Conservation (phyloP, 1,139 yeast species). For the Yamadazyma jaroonii region DNA sequence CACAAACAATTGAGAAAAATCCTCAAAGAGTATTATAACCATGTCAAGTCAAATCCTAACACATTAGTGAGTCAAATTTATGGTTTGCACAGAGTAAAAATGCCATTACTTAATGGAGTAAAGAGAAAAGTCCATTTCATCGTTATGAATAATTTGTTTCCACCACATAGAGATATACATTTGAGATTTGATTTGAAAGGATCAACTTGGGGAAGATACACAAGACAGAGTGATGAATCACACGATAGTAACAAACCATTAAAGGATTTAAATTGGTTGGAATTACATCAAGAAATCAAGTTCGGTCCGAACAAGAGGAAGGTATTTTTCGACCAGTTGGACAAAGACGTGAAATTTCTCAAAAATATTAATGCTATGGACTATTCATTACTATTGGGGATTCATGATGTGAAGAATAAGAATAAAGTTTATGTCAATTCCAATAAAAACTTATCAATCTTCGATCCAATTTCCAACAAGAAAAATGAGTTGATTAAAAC, state of each 20-base stretch:
- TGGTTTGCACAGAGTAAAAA: conserved; percentile 90
- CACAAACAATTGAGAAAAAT: conserved; percentile 78
- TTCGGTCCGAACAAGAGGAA: conserved; percentile 71
- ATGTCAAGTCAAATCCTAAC: conserved; percentile 81
- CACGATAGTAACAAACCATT: conserved; percentile 36
- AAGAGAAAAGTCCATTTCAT: conserved; percentile 82
- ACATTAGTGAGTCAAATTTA: conserved; percentile 91
- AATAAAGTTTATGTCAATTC: conserved; percentile 24
- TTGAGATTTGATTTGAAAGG: conserved; percentile 90
- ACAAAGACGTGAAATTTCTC: conserved; percentile 69
- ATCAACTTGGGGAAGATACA: conserved; percentile 79
- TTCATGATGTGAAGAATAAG: conserved; percentile 63
- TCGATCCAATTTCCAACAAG: conserved; percentile 44
- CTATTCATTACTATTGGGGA: conserved; percentile 83
- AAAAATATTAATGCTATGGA: conserved; percentile 88
- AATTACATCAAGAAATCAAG: conserved; percentile 55
- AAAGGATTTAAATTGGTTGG: conserved; percentile 89
- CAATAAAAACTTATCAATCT: conserved; percentile 38
- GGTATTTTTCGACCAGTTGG: conserved; percentile 65
- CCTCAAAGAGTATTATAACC: conserved; percentile 73
- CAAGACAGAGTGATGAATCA: conserved; percentile 21
- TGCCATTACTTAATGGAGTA: conserved; percentile 61
- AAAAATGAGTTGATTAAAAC: conserved; percentile 45
- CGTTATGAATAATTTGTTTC: conserved; percentile 96
- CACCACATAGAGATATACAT: conserved; percentile 89